Evolutionary conservation across 1,139 yeast species (phyloP).

Genomic region (Debaryomyces sp.): DNA sequence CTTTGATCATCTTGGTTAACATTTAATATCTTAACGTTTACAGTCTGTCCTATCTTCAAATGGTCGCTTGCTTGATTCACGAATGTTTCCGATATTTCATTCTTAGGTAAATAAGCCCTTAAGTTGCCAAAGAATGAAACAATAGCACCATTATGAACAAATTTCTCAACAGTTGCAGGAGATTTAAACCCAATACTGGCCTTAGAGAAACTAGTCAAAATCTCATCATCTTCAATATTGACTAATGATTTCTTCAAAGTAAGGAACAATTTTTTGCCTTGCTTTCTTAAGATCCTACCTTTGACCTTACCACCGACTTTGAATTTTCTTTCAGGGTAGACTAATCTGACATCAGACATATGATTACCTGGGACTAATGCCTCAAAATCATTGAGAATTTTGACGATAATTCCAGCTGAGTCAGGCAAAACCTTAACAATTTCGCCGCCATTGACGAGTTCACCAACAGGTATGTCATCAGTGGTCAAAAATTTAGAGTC

Average conservation of each 20-base stretch:
- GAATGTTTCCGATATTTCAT: slow-evolving; percentile 88
- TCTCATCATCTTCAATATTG: slow-evolving; percentile 61
- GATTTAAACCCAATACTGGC: slow-evolving; percentile 64
- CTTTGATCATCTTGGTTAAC: slow-evolving; percentile 59
- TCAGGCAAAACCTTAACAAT: slow-evolving; percentile 67
- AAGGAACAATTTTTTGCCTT: slow-evolving; percentile 50
- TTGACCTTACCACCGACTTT: slow-evolving; percentile 79
- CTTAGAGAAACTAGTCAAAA: slow-evolving; percentile 53
- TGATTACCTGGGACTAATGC: slow-evolving; percentile 78
- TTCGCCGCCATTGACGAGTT: slow-evolving; percentile 55
- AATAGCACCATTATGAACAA: slow-evolving; percentile 77
- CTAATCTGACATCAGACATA: slow-evolving; percentile 80
- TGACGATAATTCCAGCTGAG: slow-evolving; percentile 64
- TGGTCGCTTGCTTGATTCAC: slow-evolving; percentile 78
- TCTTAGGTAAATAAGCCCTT: slow-evolving; percentile 79
- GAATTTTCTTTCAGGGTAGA: slow-evolving; percentile 90
- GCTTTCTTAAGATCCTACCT: slow-evolving; percentile 60
- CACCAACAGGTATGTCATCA: slow-evolving; percentile 78
- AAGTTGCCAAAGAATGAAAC: slow-evolving; percentile 81
- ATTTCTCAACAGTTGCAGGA: slow-evolving; percentile 72
- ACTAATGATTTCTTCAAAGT: slow-evolving; percentile 87
- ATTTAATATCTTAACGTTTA: slow-evolving; percentile 64
- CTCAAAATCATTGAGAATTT: slow-evolving; percentile 64
- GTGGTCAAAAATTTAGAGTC: slow-evolving; percentile 65
- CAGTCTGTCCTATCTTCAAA: slow-evolving; percentile 83